phyloP scores from a whole-genome alignment of 208 protist genomes.

The Endotrypanum monterogeii region DNA sequence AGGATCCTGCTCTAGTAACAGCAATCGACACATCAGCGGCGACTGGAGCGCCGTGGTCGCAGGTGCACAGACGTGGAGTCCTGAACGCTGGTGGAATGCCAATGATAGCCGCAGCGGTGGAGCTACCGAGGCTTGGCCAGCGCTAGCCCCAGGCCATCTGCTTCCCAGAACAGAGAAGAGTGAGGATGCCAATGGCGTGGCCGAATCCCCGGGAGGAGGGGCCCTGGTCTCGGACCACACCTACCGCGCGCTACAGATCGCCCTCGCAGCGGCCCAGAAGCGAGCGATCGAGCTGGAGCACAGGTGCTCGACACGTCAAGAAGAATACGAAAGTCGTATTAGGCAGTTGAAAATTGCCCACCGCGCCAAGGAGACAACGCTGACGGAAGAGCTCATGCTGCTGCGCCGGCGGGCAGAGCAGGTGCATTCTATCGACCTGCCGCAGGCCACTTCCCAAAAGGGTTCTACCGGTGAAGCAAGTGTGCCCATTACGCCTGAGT shows the following conservation, averaged over 20 bases:
- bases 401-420: constrained; percentile 8
- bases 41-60: background rate
- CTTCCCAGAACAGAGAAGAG: background rate
- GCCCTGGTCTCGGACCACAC: constrained; percentile 14
- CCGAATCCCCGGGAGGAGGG: background rate
- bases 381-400: constrained; percentile 30
- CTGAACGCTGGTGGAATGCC: constrained; percentile 25
- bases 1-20: background rate
- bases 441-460: background rate
- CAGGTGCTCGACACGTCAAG: constrained; percentile 5
- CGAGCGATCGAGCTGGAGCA: constrained; percentile 30
- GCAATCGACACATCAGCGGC: background rate
- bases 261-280: constrained; percentile 32
- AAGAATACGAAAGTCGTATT: constrained; percentile 22
- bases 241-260: constrained; percentile 24
- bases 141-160: background rate
- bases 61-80: constrained; percentile 12
- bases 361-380: constrained; percentile 21
- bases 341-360: constrained; percentile 37
- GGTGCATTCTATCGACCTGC: background rate
- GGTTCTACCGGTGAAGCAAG: background rate
- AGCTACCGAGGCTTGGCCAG: background rate
- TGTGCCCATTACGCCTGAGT: background rate
- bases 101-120: background rate
- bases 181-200: background rate